Base-by-base conservation (phyloP, 768 basidiomycete genomes). In the Tylopilus vinaceipallidus region DNA sequence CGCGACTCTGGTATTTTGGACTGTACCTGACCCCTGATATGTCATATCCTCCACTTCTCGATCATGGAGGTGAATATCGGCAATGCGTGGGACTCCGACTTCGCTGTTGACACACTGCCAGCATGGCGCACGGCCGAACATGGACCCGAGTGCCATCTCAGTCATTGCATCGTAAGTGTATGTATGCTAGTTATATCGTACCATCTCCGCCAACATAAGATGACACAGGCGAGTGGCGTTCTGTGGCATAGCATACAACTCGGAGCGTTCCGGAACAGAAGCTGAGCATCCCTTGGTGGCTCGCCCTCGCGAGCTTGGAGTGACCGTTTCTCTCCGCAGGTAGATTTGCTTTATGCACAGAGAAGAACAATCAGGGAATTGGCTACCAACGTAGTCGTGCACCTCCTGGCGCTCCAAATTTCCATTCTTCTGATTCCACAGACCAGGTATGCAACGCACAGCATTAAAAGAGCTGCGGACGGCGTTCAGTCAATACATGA, bases 61-160 rank as follows among this genome's bases (percentile, higher is more conserved):
- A n/a, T 20, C 14, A 14, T 14, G 14, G 10, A 47, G 14, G 36
- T 30, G 33, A 6, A 46, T 56, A 45, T 55, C 54, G 54, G 60
- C 61, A 60, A 26, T 39, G 30, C 55, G 61, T 63, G 50, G 46
- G 55, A 62, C 34, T 35, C 50, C 38, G 54, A 47, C 45, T 63
- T 58, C 57, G 52, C 32, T 62, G 44, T 40, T 37, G 35, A 33
- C 30, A 10, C 26, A 43, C 47, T 42, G 23, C 7, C 16, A n/a
- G n/a, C n/a, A n/a, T 43, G 47, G 19, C 29, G 49, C 24, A 49
- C 27, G 32, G 54, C 24, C 53, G 30, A 42, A 17, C 17, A 24
- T 29, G 27, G 27, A 8, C 17, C 26, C 10, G 9, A 38, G 22
- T 38, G 34, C 51, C 50, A 50, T 47, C 61, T 60, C 36, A 40